phyloP scores from a whole-genome alignment of 1,284 basidiomycete species.

The Puccinia triticina region DNA sequence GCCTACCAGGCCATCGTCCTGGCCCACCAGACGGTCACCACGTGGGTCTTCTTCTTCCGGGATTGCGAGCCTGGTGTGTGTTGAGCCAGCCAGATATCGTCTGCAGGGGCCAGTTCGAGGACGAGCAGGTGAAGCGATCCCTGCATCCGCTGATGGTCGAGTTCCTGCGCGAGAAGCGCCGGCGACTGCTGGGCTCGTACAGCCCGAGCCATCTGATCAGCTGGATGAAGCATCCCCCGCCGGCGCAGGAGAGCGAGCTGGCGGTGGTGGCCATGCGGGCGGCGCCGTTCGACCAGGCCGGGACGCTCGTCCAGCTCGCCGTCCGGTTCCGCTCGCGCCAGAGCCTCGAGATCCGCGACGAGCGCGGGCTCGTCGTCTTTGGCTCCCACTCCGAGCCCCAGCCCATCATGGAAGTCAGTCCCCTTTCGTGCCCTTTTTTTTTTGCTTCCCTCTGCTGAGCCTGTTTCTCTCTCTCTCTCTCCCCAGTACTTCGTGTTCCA shows the following conservation, averaged over 20 bases:
- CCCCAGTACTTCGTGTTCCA: slow-evolving; percentile 47
- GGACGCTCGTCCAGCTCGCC: slow-evolving; percentile 44
- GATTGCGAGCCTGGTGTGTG: background rate
- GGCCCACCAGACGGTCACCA: slow-evolving; percentile 39
- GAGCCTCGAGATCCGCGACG: slow-evolving; percentile 43
- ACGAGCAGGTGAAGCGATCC: slow-evolving; percentile 9
- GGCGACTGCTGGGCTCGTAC: slow-evolving; percentile 15
- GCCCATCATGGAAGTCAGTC: slow-evolving; percentile 39
- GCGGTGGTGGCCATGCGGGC: slow-evolving; percentile 43
- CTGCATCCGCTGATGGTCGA: slow-evolving; percentile 37
- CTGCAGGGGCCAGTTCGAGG: slow-evolving; percentile 27
- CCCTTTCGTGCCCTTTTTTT: background rate
- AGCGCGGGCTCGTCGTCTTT: slow-evolving; percentile 38
- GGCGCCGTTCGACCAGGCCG: slow-evolving; percentile 43
- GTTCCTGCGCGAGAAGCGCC: slow-evolving; percentile 15
- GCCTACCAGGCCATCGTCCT: slow-evolving; percentile 18
- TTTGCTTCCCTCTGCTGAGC: background rate
- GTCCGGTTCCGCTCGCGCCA: slow-evolving; percentile 33
- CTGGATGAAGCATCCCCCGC: slow-evolving; percentile 32
- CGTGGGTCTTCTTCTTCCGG: slow-evolving; percentile 36
- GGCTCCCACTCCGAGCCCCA: slow-evolving; percentile 43
- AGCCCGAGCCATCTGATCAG: slow-evolving; percentile 40
- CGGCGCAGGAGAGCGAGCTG: slow-evolving; percentile 7
- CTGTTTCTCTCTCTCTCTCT: background rate
- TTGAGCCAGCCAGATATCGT: background rate